A percentile compares a stretch with the other conserved stretches of the same genome.
Conservation (phyloP, 2,329 filamentous ascomycete species). For the Curvularia spicifera region DNA sequence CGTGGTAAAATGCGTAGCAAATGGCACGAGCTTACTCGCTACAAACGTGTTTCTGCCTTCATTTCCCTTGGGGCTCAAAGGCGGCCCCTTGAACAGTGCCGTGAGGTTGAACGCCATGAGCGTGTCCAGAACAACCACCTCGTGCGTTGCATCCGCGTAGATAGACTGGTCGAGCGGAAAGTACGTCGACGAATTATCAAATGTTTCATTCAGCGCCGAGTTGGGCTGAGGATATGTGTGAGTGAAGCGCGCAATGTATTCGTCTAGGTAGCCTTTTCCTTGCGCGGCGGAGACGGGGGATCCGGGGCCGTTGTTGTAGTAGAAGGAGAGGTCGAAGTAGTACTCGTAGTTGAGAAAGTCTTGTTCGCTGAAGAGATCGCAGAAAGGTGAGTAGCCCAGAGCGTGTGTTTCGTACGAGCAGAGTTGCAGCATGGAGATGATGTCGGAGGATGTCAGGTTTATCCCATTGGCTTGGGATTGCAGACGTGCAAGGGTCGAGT, state of each 20-base stretch:
- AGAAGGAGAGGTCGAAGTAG: slow-evolving; percentile 52
- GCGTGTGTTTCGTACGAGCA: slow-evolving; percentile 46
- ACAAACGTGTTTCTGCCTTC: slow-evolving; percentile 33
- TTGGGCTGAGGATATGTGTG: slow-evolving; percentile 28
- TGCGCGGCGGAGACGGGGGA: slow-evolving; percentile 42
- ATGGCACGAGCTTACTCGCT: slow-evolving; percentile 39
- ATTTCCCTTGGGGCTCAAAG: slow-evolving; percentile 28
- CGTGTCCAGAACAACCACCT: slow-evolving; percentile 47
- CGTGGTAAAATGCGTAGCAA: slow-evolving; percentile 41
- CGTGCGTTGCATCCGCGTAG: slow-evolving; percentile 53
- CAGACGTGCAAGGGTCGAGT: slow-evolving; percentile 36
- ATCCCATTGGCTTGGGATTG: slow-evolving; percentile 37
- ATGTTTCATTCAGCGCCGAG: slow-evolving; percentile 38
- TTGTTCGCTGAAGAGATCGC: slow-evolving; percentile 51
- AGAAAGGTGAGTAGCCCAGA: slow-evolving; percentile 54
- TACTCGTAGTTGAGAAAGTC: slow-evolving; percentile 56
- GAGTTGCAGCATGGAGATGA: slow-evolving; percentile 51
- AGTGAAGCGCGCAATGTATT: slow-evolving; percentile 40
- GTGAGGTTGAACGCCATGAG: slow-evolving; percentile 43
- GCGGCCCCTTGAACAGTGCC: slow-evolving; percentile 36
- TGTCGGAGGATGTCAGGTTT: slow-evolving; percentile 45
- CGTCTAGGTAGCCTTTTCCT: slow-evolving; percentile 42
- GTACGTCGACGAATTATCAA: slow-evolving; percentile 52
- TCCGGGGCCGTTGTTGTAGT: slow-evolving; percentile 43
- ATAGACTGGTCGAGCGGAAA: slow-evolving; percentile 55